A percentile compares a stretch with the other conserved stretches of the same genome.
These are phyloP conservation scores for Ophiostoma ulmi DNA, from an alignment of 2,329 filamentous ascomycete genomes.

Conservation along the genomic window DNA sequence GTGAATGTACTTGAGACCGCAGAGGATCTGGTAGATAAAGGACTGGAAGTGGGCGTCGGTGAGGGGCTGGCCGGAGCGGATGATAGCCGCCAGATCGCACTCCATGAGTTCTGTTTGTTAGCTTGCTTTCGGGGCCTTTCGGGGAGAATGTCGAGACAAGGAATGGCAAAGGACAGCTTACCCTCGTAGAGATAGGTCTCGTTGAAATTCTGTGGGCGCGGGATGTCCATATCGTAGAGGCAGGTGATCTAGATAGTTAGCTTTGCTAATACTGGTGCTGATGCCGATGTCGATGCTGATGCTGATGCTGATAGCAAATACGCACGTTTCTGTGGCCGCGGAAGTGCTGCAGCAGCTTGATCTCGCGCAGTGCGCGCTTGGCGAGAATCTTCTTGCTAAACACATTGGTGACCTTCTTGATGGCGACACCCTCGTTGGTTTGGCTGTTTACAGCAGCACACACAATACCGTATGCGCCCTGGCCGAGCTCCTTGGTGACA, in stretches of 20 bases:
- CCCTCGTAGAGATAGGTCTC: conserved; percentile 99
- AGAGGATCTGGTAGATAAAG: conserved; percentile 99
- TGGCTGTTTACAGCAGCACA: conserved; percentile 91
- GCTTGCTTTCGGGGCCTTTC: not conserved
- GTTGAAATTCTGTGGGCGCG: conserved; percentile 94
- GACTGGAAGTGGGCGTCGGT: conserved; percentile 99
- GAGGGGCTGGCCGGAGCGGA: conserved; percentile 90
- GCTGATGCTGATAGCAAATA: conserved; percentile 23
- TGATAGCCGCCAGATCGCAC: conserved; percentile 95
- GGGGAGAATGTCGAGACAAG: no score
- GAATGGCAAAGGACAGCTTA: not conserved
- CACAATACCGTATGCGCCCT: conserved; percentile 97
- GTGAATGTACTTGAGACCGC: conserved; percentile 98
- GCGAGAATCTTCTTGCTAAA: conserved; percentile 99
- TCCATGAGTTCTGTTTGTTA: conserved; percentile 84
- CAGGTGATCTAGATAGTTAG: conserved; percentile 73
- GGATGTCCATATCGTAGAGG: conserved; percentile 99
- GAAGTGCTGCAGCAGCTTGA: conserved; percentile 98
- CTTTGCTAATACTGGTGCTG: no score
- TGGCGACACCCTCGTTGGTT: conserved; percentile 88
- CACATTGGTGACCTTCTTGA: conserved; percentile 99
- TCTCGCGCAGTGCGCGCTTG: conserved; percentile 94
- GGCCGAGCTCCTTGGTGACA: conserved; percentile 96
- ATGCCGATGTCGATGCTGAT: not conserved
- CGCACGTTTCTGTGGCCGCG: conserved; percentile 79